Percentiles rank a stretch among this genome's conserved stretches.
phyloP scores from a whole-genome alignment of 2,329 filamentous ascomycete species.

The Alternaria arbusti region DNA sequence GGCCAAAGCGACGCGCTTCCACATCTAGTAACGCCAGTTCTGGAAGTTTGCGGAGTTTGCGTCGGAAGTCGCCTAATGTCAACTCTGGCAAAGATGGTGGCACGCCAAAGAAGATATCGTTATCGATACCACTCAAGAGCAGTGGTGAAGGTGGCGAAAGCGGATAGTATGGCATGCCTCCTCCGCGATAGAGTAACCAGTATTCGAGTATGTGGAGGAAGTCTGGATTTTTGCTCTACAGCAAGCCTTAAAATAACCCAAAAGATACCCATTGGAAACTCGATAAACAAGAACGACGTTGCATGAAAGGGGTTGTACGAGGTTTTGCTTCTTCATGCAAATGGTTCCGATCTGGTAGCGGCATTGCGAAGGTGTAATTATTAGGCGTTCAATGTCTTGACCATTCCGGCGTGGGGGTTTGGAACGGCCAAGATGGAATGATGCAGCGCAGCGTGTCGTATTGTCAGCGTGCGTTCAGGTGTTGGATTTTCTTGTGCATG shows the following conservation, averaged over 20 bases:
- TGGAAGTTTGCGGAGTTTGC: constrained; percentile 45
- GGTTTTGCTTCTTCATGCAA: constrained; percentile 25
- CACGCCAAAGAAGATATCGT: constrained; percentile 50
- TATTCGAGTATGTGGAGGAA: constrained; percentile 14
- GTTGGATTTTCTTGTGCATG: constrained; percentile 22
- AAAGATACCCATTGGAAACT: constrained; percentile 46
- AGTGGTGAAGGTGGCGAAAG: constrained; percentile 39
- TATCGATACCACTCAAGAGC: constrained; percentile 50
- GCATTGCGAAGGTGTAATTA: constrained; percentile 39
- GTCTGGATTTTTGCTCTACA: constrained; percentile 33
- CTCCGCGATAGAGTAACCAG: not conserved
- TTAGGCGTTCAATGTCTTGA: constrained; percentile 27
- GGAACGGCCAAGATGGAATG: constrained; percentile 21
- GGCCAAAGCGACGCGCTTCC: constrained; percentile 54
- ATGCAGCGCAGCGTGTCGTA: constrained; percentile 16
- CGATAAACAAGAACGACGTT: constrained; percentile 32
- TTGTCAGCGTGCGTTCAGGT: constrained; percentile 18
- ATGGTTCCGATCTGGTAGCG: constrained; percentile 25
- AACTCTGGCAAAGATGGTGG: constrained; percentile 52
- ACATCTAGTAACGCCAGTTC: constrained; percentile 43
- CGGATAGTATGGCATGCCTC: constrained; percentile 26
- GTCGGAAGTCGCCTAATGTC: constrained; percentile 52
- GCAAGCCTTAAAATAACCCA: constrained; percentile 32
- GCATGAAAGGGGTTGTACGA: constrained; percentile 41
- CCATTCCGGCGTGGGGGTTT: constrained; percentile 12